Base-by-base conservation (phyloP, 2,329 filamentous ascomycete species). In the Cladosporium sp. region DNA sequence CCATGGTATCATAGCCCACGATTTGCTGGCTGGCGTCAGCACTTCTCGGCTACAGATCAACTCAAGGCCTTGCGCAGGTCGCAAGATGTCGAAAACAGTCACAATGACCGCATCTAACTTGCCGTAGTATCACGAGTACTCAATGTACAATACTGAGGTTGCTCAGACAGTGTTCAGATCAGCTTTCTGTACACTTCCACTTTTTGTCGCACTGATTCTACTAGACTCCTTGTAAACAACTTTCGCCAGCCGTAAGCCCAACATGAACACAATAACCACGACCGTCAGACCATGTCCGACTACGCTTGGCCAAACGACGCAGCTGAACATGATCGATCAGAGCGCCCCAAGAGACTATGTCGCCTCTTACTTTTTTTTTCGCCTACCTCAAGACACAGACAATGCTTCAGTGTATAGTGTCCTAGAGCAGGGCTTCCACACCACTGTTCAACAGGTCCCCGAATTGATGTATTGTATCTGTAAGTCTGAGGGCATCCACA, bases 311-410 rank as follows among this genome's bases (percentile, higher is more conserved):
- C 46, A 55, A 18, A 58, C 29, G 46, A 56, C 57, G 18, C 65
- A 67, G 44, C 64, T 67, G n/a, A 35, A 31, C n/a, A 49, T 59
- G n/a, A 67, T 67, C 37, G 66, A 67, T 44, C 64, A 67, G 21
- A 65, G 66, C 29, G 64, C 66, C 7, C 63, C 64, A 8, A 33
- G 66, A 50, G 66, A 65, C 44, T 67, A 35, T 35, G 52, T 56
- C 18, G 52, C 52, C n/a, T 61, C 56, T 12, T 56, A 65, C 33
- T 56, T 60, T 28, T 67, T 65, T 57, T 67, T 65, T 33, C 46
- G 40, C 10, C 62, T 59, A 18, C 23, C 40, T 10, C 23, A 28
- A n/a, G 29, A 56, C 6, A 28, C 16, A 35, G 28, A 35, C 52
- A 56, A 56, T 31, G 28, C 28, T 31, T 18, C 5, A 35, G 6